phyloP scores from a whole-genome alignment of 2,329 filamentous ascomycete species.

The Daldinia sp. region DNA sequence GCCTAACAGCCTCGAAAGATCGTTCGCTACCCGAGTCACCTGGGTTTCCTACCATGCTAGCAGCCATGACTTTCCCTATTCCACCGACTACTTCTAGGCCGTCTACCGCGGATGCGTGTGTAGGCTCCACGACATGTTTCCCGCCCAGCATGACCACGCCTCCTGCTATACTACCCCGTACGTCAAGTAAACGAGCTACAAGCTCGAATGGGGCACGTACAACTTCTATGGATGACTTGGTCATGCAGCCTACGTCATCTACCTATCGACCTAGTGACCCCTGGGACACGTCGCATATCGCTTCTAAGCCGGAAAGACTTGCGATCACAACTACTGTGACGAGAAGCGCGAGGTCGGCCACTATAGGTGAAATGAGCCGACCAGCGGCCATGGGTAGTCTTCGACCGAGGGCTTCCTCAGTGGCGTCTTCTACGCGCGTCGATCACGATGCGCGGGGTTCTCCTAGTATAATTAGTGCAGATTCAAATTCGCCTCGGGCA shows the following conservation, averaged over 20 bases:
- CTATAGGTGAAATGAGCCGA: not conserved
- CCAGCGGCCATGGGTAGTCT: not conserved
- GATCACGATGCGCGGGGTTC: constrained; percentile 10
- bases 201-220: constrained; percentile 24
- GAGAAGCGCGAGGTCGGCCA: not conserved
- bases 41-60: constrained; percentile 45
- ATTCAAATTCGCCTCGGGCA: not conserved
- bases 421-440: not conserved
- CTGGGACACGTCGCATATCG: not conserved
- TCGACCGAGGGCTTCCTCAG: not conserved
- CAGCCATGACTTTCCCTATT: constrained; percentile 41
- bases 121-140: constrained; percentile 12
- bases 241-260: constrained; percentile 34
- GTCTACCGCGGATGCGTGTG: constrained; percentile 34
- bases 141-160: not conserved
- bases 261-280: not conserved
- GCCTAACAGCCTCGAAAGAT: constrained; percentile 35
- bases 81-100: constrained; percentile 40
- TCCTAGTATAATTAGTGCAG: constrained; percentile 19
- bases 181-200: constrained; percentile 37
- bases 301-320: not conserved
- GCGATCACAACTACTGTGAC: not conserved
- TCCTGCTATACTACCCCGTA: constrained; percentile 31
- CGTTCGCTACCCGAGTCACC: constrained; percentile 40
- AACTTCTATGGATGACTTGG: constrained; percentile 39